These are phyloP conservation scores for Golubevia sp. DNA, from an alignment of 1,284 basidiomycete species.

Conservation along the genomic window DNA sequence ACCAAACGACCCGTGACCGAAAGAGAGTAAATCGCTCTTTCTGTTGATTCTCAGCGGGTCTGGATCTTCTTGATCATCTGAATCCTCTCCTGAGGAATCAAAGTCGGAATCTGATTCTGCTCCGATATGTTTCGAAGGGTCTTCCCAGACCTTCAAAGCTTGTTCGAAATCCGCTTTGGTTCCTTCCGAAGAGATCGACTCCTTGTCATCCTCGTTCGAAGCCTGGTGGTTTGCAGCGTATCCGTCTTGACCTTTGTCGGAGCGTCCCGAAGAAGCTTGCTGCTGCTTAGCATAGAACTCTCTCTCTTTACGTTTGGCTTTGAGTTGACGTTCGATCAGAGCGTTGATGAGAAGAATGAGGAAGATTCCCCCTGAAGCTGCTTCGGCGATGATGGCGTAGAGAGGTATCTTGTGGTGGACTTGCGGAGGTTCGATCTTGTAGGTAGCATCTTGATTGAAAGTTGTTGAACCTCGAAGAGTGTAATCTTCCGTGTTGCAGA, in stretches of 20 bases:
- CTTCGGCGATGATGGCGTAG: conserved; percentile 23
- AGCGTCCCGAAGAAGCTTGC: neutral
- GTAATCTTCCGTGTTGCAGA: conserved; percentile 44
- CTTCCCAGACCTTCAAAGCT: conserved; percentile 7
- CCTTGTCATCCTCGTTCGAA: conserved; percentile 8
- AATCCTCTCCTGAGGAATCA: conserved; percentile 22
- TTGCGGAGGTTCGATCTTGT: neutral
- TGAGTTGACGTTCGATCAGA: neutral
- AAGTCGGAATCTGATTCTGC: conserved; percentile 23
- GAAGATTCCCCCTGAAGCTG: conserved; percentile 30
- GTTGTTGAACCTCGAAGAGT: conserved; percentile 36
- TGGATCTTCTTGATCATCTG: conserved; percentile 21
- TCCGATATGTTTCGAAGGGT: conserved; percentile 4
- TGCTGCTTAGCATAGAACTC: conserved; percentile 1
- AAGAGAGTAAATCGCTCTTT: conserved; percentile 5
- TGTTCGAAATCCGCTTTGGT: conserved; percentile 20
- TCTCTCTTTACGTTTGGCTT: neutral
- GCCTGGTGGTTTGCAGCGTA: conserved; percentile 2
- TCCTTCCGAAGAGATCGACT: conserved; percentile 26
- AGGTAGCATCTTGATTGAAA: conserved; percentile 12
- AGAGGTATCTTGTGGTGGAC: conserved; percentile 17
- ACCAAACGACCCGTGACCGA: neutral
- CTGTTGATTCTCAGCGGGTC: conserved; percentile 11
- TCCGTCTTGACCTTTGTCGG: neutral
- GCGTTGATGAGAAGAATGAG: conserved; percentile 37